phyloP scores from a whole-genome alignment of 352 stramenopile genomes.

The Peronospora farinosa region DNA sequence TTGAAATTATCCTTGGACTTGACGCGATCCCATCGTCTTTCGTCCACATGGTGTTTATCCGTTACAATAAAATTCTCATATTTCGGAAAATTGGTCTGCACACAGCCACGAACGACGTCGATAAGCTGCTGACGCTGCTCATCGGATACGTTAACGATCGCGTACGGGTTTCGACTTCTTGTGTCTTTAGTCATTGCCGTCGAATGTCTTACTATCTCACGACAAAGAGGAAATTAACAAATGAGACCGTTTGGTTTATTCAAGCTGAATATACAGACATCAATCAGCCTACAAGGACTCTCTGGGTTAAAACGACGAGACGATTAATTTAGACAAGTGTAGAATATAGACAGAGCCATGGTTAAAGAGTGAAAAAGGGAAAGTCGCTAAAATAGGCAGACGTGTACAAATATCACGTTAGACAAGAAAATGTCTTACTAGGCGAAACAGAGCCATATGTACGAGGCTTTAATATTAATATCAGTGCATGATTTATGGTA shows the following conservation, averaged over 20 bases:
- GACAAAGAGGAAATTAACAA: background rate
- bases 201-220: background rate
- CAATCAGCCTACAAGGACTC: too few species aligned
- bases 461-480: too few species aligned
- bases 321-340: too few species aligned
- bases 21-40: slow-evolving; percentile 34
- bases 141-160: slow-evolving; percentile 20
- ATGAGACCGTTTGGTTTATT: background rate
- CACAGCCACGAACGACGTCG: slow-evolving; percentile 25
- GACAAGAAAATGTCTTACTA: too few species aligned
- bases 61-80: slow-evolving; percentile 34
- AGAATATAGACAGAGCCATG: too few species aligned
- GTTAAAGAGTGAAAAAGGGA: too few species aligned
- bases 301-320: too few species aligned
- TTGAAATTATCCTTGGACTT: slow-evolving; percentile 38
- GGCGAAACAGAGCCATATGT: too few species aligned
- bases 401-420: too few species aligned
- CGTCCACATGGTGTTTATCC: slow-evolving; percentile 28
- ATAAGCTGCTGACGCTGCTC: slow-evolving; percentile 22
- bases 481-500: too few species aligned
- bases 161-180: slow-evolving; percentile 25
- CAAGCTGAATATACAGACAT: too few species aligned
- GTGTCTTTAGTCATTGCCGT: slow-evolving; percentile 22
- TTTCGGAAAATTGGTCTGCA: slow-evolving; percentile 32
- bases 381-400: too few species aligned